phyloP scores from a whole-genome alignment of 768 basidiomycete genomes.

The Rhizopogon vesiculosus region DNA sequence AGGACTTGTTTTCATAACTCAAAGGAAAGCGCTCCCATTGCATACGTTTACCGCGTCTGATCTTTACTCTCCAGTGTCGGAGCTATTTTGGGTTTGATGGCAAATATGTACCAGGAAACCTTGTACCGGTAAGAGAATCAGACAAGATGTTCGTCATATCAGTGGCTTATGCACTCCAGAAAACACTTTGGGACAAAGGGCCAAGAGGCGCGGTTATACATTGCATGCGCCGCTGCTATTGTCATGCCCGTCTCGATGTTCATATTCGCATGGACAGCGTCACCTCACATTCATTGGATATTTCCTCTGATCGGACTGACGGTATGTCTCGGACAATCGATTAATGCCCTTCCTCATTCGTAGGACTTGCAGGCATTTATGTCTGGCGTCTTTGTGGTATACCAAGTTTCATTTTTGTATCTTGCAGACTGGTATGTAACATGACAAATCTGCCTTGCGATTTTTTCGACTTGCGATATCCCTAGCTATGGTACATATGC shows the following conservation, averaged over 20 bases:
- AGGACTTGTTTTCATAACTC: slow-evolving; percentile 52
- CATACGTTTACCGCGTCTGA: neutral
- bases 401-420: slow-evolving; percentile 42
- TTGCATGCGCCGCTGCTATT: slow-evolving; percentile 49
- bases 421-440: slow-evolving; percentile 44
- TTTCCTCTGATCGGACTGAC: slow-evolving; percentile 21
- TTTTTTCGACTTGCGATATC: neutral
- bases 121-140: slow-evolving; percentile 37
- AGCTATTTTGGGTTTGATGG: slow-evolving; percentile 35
- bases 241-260: slow-evolving; percentile 56
- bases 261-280: slow-evolving; percentile 68
- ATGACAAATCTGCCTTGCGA: neutral
- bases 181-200: slow-evolving; percentile 17
- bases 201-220: slow-evolving; percentile 57
- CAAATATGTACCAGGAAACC: slow-evolving; percentile 37
- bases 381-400: slow-evolving; percentile 34
- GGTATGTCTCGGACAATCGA: slow-evolving; percentile 6
- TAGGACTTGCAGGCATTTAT: slow-evolving; percentile 33
- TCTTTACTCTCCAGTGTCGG: slow-evolving; percentile 39
- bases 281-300: slow-evolving; percentile 54
- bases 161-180: slow-evolving; percentile 21
- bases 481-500: slow-evolving; percentile 41
- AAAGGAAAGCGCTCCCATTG: slow-evolving; percentile 35
- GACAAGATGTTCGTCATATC: neutral
- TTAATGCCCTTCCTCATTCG: slow-evolving; percentile 1